A percentile compares a stretch with the other conserved stretches of the same genome.
phyloP scores from a whole-genome alignment of 2,329 filamentous ascomycete genomes.

The Aspergillus awamori region DNA sequence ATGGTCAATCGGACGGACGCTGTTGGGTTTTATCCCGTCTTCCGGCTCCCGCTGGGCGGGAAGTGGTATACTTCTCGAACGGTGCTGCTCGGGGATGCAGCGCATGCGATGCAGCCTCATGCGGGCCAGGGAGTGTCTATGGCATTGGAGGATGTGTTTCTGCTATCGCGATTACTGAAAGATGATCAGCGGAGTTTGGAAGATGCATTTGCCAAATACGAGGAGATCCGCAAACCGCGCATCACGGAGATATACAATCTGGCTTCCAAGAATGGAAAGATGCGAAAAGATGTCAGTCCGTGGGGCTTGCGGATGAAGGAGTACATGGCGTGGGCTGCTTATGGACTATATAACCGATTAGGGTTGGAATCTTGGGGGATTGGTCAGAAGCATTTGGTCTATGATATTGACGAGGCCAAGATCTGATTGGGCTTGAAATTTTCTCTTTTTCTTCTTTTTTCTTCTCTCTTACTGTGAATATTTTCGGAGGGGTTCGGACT shows the following conservation, averaged over 20 bases:
- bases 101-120: conserved; percentile 39
- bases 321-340: conserved; percentile 15
- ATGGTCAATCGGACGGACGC: conserved; percentile 18
- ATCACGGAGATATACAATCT: conserved; percentile 29
- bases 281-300: conserved; percentile 27
- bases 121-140: conserved; percentile 57
- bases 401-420: conserved; percentile 33
- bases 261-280: conserved; percentile 28
- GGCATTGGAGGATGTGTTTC: conserved; percentile 54
- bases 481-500: neutral
- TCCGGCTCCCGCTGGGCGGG: conserved; percentile 36
- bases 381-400: conserved; percentile 30
- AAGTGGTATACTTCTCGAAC: conserved; percentile 40
- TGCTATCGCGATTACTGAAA: conserved; percentile 32
- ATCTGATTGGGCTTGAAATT: neutral
- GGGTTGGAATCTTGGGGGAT: conserved; percentile 25
- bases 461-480: neutral
- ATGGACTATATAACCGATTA: conserved; percentile 23
- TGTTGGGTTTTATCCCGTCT: conserved; percentile 40
- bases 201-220: conserved; percentile 31
- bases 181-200: conserved; percentile 18
- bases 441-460: neutral
- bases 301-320: conserved; percentile 35
- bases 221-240: conserved; percentile 35
- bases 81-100: conserved; percentile 37